Conservation (phyloP, 129 eudicot genomes). For the Helianthus tuberosus region DNA sequence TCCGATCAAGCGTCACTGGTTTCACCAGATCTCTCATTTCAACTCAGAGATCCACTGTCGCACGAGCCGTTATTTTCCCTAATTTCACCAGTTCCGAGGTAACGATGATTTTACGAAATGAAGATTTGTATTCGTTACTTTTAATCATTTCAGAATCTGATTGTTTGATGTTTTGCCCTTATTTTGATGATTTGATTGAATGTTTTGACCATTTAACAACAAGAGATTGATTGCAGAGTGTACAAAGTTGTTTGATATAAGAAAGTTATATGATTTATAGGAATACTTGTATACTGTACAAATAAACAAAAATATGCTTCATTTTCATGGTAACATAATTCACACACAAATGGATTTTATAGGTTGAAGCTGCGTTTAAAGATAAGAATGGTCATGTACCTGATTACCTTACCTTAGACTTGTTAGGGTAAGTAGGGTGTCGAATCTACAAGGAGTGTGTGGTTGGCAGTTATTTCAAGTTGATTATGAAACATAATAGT, state of each 20-base stretch:
- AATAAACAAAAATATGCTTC: too few species aligned
- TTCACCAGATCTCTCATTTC: conserved; percentile 34
- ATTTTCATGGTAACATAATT: too few species aligned
- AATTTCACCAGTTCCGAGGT: conserved; percentile 48
- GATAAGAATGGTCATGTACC: too few species aligned
- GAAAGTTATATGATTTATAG: not conserved
- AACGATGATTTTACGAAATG: not conserved
- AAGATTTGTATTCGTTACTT: not conserved
- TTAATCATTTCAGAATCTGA: not conserved
- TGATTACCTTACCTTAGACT: too few species aligned
- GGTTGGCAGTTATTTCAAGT: too few species aligned
- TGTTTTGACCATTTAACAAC: not conserved
- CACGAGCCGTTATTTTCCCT: conserved; percentile 44
- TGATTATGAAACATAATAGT: too few species aligned
- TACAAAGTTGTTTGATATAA: not conserved
- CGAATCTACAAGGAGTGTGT: too few species aligned
- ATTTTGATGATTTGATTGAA: conserved; percentile 6
- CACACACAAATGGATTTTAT: too few species aligned
- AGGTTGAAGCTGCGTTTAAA: too few species aligned
- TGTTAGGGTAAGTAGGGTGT: too few species aligned
- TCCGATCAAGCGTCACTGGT: conserved; percentile 56
- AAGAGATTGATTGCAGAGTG: too few species aligned
- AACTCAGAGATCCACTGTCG: conserved; percentile 44
- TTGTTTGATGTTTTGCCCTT: not conserved
- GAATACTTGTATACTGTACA: not conserved